phyloP scores from a whole-genome alignment of 2,329 filamentous ascomycete genomes.

The Pseudogymnoascus sp. region DNA sequence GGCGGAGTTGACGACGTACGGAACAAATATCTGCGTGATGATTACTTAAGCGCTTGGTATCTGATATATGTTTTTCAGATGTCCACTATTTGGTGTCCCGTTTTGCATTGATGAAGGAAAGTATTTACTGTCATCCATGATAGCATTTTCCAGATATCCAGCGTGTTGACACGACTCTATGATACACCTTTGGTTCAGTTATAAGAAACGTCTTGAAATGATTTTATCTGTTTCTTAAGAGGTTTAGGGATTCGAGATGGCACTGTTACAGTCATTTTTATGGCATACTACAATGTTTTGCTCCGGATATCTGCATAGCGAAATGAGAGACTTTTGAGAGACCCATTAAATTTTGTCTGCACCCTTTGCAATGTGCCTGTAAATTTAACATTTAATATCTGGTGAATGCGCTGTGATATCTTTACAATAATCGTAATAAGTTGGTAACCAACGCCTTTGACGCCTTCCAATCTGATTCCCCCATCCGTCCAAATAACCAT shows the following conservation, averaged over 20 bases:
- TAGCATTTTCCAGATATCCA: conserved; percentile 7
- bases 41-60: conserved; percentile 5
- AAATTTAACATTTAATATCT: neutral
- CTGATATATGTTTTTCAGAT: conserved; percentile 10
- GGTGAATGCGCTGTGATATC: conserved; percentile 2
- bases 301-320: conserved; percentile 1
- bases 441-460: conserved; percentile 13
- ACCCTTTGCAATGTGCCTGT: neutral
- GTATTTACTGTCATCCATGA: neutral
- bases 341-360: neutral
- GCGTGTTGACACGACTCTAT: conserved; percentile 7
- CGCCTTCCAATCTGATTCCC: conserved; percentile 12
- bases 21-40: conserved; percentile 3
- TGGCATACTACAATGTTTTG: neutral
- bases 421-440: neutral
- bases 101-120: conserved; percentile 6
- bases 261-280: neutral
- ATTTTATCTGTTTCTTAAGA: neutral
- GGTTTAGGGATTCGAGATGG: conserved; percentile 2
- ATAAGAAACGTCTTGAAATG: conserved; percentile 7
- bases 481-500: conserved; percentile 7
- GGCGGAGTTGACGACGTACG: conserved; percentile 7
- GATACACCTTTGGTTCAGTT: conserved; percentile 8
- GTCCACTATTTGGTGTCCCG: conserved; percentile 6
- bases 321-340: conserved; percentile 6